Evolutionary conservation across 164 flowering plant genomes (phyloP).

Genomic region (Amborella trichopoda): DNA sequence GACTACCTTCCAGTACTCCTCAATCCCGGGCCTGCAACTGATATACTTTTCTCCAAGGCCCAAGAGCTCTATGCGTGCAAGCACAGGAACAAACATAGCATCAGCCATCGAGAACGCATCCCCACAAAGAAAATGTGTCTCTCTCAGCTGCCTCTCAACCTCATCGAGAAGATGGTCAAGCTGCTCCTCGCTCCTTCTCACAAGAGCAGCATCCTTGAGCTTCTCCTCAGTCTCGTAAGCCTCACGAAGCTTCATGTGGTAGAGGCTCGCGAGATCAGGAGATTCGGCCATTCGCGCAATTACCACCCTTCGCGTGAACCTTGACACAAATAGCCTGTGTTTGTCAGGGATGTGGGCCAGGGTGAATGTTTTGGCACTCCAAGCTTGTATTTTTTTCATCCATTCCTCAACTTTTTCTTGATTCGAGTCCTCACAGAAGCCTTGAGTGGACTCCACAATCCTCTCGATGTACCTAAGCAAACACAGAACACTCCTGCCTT

Average conservation of each 20-base stretch:
- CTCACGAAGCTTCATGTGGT: conserved; percentile 65
- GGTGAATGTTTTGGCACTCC: conserved; percentile 76
- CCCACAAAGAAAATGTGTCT: conserved; percentile 51
- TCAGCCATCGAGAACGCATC: conserved; percentile 80
- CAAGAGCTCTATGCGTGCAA: conserved; percentile 55
- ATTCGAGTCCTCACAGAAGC: no score
- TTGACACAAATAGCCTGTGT: conserved; percentile 41
- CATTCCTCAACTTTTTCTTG: no score
- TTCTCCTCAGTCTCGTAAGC: conserved; percentile 71
- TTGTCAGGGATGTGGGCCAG: conserved; percentile 65
- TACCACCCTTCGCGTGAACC: conserved; percentile 61
- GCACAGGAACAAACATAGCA: conserved; percentile 58
- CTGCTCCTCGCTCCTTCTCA: conserved; percentile 41
- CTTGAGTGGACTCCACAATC: no score
- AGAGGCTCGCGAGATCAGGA: conserved; percentile 70
- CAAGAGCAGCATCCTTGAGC: conserved; percentile 33
- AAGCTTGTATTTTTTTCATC: conserved; percentile 83
- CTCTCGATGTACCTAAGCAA: no score
- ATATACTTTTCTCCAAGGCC: conserved; percentile 62
- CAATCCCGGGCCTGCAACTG: conserved; percentile 38
- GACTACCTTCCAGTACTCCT: conserved; percentile 55
- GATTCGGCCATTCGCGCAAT: conserved; percentile 88
- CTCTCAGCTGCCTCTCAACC: conserved; percentile 46
- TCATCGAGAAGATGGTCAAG: conserved; percentile 62
- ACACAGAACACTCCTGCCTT: no score